Percentiles rank a stretch among this genome's conserved stretches.
Conservation (phyloP, 2,329 filamentous ascomycete species). For the Fusarium pilosicola region DNA sequence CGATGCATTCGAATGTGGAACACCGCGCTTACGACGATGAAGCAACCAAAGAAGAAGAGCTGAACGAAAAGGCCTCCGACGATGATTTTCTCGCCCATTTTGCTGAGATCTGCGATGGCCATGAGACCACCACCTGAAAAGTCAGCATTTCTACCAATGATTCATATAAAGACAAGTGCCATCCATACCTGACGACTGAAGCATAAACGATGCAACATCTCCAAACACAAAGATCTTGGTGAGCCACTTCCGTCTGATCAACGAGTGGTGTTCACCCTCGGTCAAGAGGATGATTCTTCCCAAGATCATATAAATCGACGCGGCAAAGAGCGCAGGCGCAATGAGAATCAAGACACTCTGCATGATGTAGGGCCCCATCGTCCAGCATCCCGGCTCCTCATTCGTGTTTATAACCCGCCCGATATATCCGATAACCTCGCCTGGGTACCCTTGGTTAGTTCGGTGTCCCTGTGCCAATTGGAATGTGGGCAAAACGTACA, state of each 20-base stretch:
- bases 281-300: constrained; percentile 53
- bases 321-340: constrained; percentile 57
- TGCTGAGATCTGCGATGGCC: constrained; percentile 28
- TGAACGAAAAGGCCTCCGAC: constrained; percentile 64
- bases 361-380: constrained; percentile 52
- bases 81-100: constrained; percentile 59
- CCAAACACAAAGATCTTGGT: constrained; percentile 64
- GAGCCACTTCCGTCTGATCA: constrained; percentile 56
- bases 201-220: constrained; percentile 58
- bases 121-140: constrained; percentile 39
- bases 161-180: neutral
- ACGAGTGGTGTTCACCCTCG: constrained; percentile 52
- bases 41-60: constrained; percentile 64
- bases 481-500: constrained; percentile 22
- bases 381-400: constrained; percentile 51
- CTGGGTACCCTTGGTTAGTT: constrained; percentile 18
- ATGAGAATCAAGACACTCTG: constrained; percentile 52
- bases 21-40: constrained; percentile 56
- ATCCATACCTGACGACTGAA: constrained; percentile 39
- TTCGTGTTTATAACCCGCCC: constrained; percentile 56
- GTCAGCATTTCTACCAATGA: neutral
- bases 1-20: constrained; percentile 54
- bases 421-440: constrained; percentile 53
- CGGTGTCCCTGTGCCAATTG: neutral
- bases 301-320: constrained; percentile 59